phyloP scores from a whole-genome alignment of 768 basidiomycete genomes.

The Suillus subalutaceus region DNA sequence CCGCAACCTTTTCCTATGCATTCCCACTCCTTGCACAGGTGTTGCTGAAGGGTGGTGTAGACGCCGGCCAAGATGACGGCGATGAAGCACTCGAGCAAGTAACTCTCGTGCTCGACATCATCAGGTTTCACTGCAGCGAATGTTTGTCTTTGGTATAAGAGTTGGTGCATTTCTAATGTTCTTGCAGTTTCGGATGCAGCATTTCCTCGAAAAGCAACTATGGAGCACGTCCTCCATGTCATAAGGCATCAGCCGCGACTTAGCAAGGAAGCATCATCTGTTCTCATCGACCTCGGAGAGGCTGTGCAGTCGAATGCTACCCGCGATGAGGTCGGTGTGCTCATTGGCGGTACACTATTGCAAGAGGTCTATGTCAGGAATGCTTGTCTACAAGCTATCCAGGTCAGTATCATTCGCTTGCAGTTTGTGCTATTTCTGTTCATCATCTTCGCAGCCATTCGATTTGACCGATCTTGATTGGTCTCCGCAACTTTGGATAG shows the following conservation, averaged over 20 bases:
- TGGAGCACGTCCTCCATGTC: constrained; percentile 70
- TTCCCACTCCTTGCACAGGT: constrained; percentile 77
- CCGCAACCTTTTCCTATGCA: constrained; percentile 81
- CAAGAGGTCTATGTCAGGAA: constrained; percentile 89
- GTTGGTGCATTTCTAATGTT: constrained; percentile 21
- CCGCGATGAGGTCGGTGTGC: constrained; percentile 59
- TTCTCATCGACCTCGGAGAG: constrained; percentile 80
- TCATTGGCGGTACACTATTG: constrained; percentile 75
- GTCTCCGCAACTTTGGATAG: constrained; percentile 87
- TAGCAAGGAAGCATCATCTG: constrained; percentile 80
- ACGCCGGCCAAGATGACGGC: constrained; percentile 50
- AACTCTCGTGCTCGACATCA: constrained; percentile 54
- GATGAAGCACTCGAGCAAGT: constrained; percentile 85
- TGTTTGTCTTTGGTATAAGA: constrained; percentile 21
- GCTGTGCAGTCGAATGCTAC: constrained; percentile 71
- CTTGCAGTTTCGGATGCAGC: constrained; percentile 62
- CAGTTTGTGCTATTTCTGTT: background rate
- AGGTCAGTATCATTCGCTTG: constrained; percentile 49
- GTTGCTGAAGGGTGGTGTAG: constrained; percentile 68
- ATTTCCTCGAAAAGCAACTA: constrained; percentile 75
- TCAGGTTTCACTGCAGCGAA: constrained; percentile 37
- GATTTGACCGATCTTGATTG: constrained; percentile 95
- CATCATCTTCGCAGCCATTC: constrained; percentile 61
- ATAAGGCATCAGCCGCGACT: constrained; percentile 80
- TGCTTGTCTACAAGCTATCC: constrained; percentile 87